Base-by-base conservation (phyloP, 2,329 filamentous ascomycete species). In the Zasmidium cellare region DNA sequence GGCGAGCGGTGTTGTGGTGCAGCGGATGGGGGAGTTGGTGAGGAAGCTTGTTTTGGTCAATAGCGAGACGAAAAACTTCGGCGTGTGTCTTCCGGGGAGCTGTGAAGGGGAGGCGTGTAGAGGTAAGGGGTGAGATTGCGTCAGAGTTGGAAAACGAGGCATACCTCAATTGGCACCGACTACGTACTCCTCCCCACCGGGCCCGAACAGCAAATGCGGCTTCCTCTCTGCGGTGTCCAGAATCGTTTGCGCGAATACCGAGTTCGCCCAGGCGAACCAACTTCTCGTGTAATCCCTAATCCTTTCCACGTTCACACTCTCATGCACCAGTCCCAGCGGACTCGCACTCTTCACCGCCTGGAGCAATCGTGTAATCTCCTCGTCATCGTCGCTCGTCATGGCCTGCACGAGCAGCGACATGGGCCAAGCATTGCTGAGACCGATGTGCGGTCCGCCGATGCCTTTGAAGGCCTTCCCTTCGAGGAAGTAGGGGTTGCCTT, bases 191-290 rank as follows among this genome's bases (percentile, higher is more conserved):
- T 81, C 75, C 2, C 80, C 81, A 0, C 84, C 85, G 49, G 84
- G 75, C 14, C 86, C 87, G 72, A 97, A 96, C 41, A 97, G 82
- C 66, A 97, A 74, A 74, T 96, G 85, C 2, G 94, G 94, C 75
- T 96, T 96, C 72, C 93, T 80, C 75, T 88, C 87, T 1, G 92
- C 94, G 53, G 99, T 72, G 77, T 97, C 91, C 52, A 99, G 77
- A 47, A 99, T 91, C 0, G 92, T 96, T 74, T 91, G 88, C 14
- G 93, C 92, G 76, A 96, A 97, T 11, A 99, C 91, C 0, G 91
- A 94, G 67, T 99, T 99, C 11, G 94, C 94, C 94, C 92, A 97
- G 2, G 93, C 91, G 73, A 97, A 97, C 93, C 93, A 97, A 70
- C 89, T 91, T 63, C 92, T 82, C 1, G 93, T 97, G 74, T 94